Conservation (phyloP, 1,284 basidiomycete genomes). For the Cryptococcus sp. region DNA sequence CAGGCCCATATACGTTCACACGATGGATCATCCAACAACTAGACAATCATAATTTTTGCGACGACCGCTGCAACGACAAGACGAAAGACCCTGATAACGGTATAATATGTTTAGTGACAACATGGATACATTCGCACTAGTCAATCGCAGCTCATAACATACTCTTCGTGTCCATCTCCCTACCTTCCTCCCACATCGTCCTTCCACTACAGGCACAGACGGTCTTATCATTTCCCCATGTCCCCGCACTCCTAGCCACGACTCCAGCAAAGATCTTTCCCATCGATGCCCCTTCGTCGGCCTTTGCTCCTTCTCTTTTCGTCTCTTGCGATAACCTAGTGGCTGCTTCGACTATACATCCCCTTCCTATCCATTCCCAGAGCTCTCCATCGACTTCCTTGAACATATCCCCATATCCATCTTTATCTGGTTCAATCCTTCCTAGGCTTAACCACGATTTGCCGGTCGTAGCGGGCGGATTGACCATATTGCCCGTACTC, state of each 20-base stretch:
- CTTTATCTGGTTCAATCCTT: constrained; percentile 37
- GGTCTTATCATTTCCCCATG: constrained; percentile 50
- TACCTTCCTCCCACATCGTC: constrained; percentile 50
- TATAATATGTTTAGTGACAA: background rate
- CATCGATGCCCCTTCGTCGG: constrained; percentile 9
- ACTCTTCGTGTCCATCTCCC: constrained; percentile 44
- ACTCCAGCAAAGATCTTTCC: constrained; percentile 48
- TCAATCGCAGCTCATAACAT: constrained; percentile 3
- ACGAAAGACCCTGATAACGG: background rate
- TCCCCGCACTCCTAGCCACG: constrained; percentile 46
- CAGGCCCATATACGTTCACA: background rate
- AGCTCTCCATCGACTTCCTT: constrained; percentile 46
- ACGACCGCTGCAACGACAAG: background rate
- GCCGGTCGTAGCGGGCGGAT: constrained; percentile 46
- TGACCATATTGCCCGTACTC: constrained; percentile 43
- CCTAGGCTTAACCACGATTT: constrained; percentile 34
- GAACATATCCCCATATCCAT: constrained; percentile 49
- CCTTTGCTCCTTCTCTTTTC: constrained; percentile 2
- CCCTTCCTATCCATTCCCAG: constrained; percentile 49
- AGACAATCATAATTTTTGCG: background rate
- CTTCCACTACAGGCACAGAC: constrained; percentile 49
- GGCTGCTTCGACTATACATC: constrained; percentile 41
- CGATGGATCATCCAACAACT: background rate
- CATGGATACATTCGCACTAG: background rate
- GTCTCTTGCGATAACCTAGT: background rate